Evolutionary conservation across 2,329 filamentous ascomycete genomes (phyloP), one percentile per base, ranked within the genome.

Genomic region (Pseudocercospora crystallina): DNA sequence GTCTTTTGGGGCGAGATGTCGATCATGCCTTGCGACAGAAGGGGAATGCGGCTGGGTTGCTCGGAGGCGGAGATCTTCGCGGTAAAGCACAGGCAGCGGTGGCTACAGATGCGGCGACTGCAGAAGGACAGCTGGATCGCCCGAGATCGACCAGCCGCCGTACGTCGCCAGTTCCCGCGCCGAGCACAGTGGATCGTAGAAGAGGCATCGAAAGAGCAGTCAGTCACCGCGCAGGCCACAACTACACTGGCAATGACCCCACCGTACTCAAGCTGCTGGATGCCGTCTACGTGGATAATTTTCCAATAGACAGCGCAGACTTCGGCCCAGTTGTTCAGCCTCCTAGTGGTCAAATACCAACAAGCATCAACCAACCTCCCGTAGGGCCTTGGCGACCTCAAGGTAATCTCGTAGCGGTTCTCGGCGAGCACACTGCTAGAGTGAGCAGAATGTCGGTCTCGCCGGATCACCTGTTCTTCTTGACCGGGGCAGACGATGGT

Each of bases 391-490:
- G 94, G 94, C 85, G 83, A 58, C 94, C 94, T 0, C 82, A 85
- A 47, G 91, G 94, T 1, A 85, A 84, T 44, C 78, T 97, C 8
- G 86, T 97, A 14, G 90, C 91, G 2, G 89, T 89, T 1, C 90
- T 97, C 64, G 84, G 88, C 1, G 94, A 99, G 67, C 94, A 99
- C 66, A 84, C 79, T 26, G 89, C 84, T 0, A 82, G 89, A 7
- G 83, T 97, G 57, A 96, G 87, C 64, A 83, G 91, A 8, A 82
- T 97, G 9, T 77, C 87, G 2, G 82, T 90, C 7, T 86, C 94
- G 1, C 90, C 92, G 0, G 94, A 99, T 65, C 92, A 99, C 67
- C 76, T 85, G 4, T 99, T 99, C 73, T 99, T 99, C 70, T 80
- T 96, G 49, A 97, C 94, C 1, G 92, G 85, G 5, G 92, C 91